Conservation (phyloP, 306 rosid species). For the Fagus sylvatica region DNA sequence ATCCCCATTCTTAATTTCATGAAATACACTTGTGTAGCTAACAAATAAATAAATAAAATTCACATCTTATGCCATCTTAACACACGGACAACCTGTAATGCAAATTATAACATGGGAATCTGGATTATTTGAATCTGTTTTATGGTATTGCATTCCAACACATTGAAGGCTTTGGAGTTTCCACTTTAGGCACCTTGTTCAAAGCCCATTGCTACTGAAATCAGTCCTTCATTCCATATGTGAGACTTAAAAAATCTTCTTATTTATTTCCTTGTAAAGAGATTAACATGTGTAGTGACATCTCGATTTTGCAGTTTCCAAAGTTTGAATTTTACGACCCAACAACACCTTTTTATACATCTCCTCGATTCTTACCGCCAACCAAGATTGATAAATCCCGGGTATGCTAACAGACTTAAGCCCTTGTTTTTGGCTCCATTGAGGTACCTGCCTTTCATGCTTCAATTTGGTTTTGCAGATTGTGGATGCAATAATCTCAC, state of each 20-base stretch:
- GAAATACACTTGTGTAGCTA: background rate
- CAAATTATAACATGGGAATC: background rate
- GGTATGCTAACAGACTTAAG: slow-evolving; percentile 41
- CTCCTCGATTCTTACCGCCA: slow-evolving; percentile 93
- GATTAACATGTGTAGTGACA: slow-evolving; percentile 21
- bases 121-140: background rate
- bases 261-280: slow-evolving; percentile 20
- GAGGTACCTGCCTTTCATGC: slow-evolving; percentile 27
- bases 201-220: background rate
- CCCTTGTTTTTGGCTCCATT: slow-evolving; percentile 4
- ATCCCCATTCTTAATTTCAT: slow-evolving; percentile 1
- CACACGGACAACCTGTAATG: background rate
- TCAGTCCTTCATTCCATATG: background rate
- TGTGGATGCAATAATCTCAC: slow-evolving; percentile 87
- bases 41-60: background rate
- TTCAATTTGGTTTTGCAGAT: slow-evolving; percentile 46
- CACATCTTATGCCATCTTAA: background rate
- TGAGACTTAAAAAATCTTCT: background rate
- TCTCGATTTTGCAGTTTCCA: slow-evolving; percentile 50
- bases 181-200: background rate
- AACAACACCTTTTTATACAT: slow-evolving; percentile 82
- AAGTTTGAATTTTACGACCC: slow-evolving; percentile 84
- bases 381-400: slow-evolving; percentile 82
- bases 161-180: background rate
- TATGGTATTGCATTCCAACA: background rate